Conservation (phyloP, 2,329 filamentous ascomycete genomes). For the Chaetomiaceae sp. region DNA sequence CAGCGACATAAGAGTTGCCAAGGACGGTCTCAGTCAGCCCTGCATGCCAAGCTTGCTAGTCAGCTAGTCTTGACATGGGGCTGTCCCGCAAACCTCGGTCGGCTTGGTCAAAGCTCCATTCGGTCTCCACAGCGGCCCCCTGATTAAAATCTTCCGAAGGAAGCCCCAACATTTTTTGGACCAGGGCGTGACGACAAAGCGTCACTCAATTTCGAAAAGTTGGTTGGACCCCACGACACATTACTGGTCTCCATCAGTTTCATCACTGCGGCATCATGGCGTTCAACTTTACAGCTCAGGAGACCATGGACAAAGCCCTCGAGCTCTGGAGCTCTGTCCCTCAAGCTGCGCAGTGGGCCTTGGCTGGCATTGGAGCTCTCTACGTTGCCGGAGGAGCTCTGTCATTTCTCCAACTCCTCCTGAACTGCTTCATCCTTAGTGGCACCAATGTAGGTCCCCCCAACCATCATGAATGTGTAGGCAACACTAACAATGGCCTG, state of each 20-base stretch:
- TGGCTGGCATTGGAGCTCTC: slow-evolving; percentile 55
- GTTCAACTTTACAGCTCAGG: slow-evolving; percentile 6
- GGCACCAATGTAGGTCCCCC: slow-evolving; percentile 53
- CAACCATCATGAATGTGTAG: too few relatives aligned
- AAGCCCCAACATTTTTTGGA: slow-evolving; percentile 15
- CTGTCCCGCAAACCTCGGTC: neutral
- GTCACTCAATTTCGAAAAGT: neutral
- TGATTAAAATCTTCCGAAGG: slow-evolving; percentile 10
- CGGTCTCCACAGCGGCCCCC: slow-evolving; percentile 13
- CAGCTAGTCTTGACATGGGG: neutral
- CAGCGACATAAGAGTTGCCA: too few relatives aligned
- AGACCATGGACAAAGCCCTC: slow-evolving; percentile 33
- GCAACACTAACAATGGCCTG: slow-evolving; percentile 21
- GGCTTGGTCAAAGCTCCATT: slow-evolving; percentile 3
- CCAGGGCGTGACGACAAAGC: too few relatives aligned
- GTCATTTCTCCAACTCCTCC: slow-evolving; percentile 56
- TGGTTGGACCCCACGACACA: neutral
- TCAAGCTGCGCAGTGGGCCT: slow-evolving; percentile 41
- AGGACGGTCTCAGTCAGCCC: too few relatives aligned
- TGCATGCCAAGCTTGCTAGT: slow-evolving; percentile 2
- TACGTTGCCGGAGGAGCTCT: slow-evolving; percentile 53
- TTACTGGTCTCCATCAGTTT: neutral
- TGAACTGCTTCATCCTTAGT: slow-evolving; percentile 64
- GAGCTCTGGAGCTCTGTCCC: slow-evolving; percentile 40
- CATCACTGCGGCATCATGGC: slow-evolving; percentile 10